Conservation (phyloP, 768 basidiomycete species). For the Lepiota brunneoincarnata region DNA sequence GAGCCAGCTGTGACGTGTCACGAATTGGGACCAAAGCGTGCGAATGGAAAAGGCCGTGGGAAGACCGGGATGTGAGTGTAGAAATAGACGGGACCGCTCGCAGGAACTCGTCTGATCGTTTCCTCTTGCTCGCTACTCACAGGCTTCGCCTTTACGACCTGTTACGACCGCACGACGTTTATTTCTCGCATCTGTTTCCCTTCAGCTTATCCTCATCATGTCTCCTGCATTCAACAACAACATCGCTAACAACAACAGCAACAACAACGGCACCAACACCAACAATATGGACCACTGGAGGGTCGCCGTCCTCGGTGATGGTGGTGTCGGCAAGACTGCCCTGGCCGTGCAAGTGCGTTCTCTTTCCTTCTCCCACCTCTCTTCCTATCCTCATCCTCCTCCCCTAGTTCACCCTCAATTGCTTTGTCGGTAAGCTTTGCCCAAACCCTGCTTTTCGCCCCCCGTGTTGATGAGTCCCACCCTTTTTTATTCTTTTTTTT, state of each 20-base stretch:
- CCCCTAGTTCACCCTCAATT: constrained; percentile 86
- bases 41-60: constrained; percentile 9
- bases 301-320: constrained; percentile 94
- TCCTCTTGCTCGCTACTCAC: constrained; percentile 12
- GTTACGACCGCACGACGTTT: constrained; percentile 50
- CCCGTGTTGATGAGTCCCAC: constrained; percentile 9
- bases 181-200: constrained; percentile 40
- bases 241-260: constrained; percentile 8
- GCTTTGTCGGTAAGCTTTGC: constrained; percentile 81
- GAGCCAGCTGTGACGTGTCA: constrained; percentile 9
- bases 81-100: constrained; percentile 10
- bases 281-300: constrained; percentile 84
- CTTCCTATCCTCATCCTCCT: constrained; percentile 6
- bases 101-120: constrained; percentile 17
- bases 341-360: constrained; percentile 85
- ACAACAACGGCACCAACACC: constrained; percentile 8
- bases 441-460: constrained; percentile 11
- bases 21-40: constrained; percentile 12
- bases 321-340: constrained; percentile 97
- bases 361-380: constrained; percentile 10
- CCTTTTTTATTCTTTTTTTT: too few species aligned
- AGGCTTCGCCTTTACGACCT: constrained; percentile 42
- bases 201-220: constrained; percentile 27
- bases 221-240: constrained; percentile 21
- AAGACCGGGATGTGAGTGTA: constrained; percentile 10